Evolutionary conservation across 2,329 filamentous ascomycete species (phyloP).

Genomic region (Chrysoporthe austroafricana): DNA sequence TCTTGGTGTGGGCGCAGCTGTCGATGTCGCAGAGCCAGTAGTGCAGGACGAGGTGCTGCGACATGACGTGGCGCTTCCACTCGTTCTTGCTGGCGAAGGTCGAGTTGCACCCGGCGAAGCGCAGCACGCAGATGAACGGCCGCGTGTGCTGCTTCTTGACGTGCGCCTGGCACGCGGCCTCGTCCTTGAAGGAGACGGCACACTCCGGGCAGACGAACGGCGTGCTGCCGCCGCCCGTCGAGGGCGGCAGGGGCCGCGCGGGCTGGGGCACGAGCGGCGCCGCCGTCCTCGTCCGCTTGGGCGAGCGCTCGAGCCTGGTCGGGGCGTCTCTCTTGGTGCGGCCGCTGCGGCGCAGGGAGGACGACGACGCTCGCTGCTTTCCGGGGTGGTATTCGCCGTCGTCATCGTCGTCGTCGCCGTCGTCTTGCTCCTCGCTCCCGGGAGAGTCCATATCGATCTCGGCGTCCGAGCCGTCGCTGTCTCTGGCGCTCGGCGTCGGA

Average conservation of each 20-base stretch:
- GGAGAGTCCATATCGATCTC: conserved; percentile 18
- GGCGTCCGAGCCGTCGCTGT: conserved; percentile 22
- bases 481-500: conserved; percentile 25
- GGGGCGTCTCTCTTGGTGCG: conserved; percentile 33
- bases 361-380: conserved; percentile 4
- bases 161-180: conserved; percentile 51
- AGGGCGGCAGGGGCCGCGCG: conserved; percentile 23
- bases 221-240: conserved; percentile 18
- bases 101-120: conserved; percentile 73
- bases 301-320: conserved; percentile 12
- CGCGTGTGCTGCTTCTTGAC: conserved; percentile 58
- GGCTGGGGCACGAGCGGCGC: conserved; percentile 11
- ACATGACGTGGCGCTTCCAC: conserved; percentile 88
- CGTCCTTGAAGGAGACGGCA: conserved; percentile 49
- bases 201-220: conserved; percentile 43
- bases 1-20: conserved; percentile 47
- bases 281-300: conserved; percentile 26
- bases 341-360: conserved; percentile 19
- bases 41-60: conserved; percentile 75
- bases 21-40: conserved; percentile 79
- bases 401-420: conserved; percentile 14
- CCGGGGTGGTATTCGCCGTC: conserved; percentile 18
- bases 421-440: conserved; percentile 20
- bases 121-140: conserved; percentile 77
- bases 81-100: conserved; percentile 86